Evolutionary conservation across 768 basidiomycete genomes (phyloP).

Genomic region (Tricholoma bakamatsutake): DNA sequence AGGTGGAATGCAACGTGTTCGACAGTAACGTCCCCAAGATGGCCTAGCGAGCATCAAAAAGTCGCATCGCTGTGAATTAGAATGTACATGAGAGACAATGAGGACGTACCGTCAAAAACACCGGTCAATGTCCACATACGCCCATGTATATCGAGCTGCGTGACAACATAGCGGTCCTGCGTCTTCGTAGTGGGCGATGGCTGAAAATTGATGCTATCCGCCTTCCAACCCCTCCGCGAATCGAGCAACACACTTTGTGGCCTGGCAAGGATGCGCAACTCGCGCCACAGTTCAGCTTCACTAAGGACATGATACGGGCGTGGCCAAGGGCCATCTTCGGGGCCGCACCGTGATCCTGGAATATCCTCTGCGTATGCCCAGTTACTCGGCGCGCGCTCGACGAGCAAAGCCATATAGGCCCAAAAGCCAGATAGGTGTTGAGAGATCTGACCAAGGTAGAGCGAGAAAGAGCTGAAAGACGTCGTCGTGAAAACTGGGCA

Average conservation of each 20-base stretch:
- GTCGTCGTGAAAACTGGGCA: slow-evolving; percentile 10
- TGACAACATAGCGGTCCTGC: slow-evolving; percentile 61
- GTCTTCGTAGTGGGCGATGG: slow-evolving; percentile 48
- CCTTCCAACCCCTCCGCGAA: slow-evolving; percentile 28
- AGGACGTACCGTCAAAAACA: slow-evolving; percentile 58
- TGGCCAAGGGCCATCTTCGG: slow-evolving; percentile 64
- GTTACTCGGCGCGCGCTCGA: slow-evolving; percentile 29
- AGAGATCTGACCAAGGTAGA: slow-evolving; percentile 5
- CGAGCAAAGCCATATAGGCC: slow-evolving; percentile 31
- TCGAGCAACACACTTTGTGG: slow-evolving; percentile 41
- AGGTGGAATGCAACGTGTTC: slow-evolving; percentile 64
- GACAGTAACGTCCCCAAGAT: slow-evolving; percentile 64
- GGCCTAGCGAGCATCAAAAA: slow-evolving; percentile 34
- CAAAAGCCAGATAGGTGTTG: slow-evolving; percentile 12
- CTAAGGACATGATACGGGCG: slow-evolving; percentile 48
- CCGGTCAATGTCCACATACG: slow-evolving; percentile 60
- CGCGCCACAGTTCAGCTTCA: slow-evolving; percentile 47
- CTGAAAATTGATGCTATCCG: slow-evolving; percentile 63
- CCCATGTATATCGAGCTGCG: slow-evolving; percentile 49
- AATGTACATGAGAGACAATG: background rate
- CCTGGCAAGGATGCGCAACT: slow-evolving; percentile 43
- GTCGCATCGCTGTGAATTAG: background rate
- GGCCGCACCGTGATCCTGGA: slow-evolving; percentile 53
- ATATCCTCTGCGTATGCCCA: slow-evolving; percentile 57
- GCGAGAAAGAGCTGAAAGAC: slow-evolving; percentile 11